Conservation (phyloP, 2,329 filamentous ascomycete genomes). For the Monosporascus ibericus region DNA sequence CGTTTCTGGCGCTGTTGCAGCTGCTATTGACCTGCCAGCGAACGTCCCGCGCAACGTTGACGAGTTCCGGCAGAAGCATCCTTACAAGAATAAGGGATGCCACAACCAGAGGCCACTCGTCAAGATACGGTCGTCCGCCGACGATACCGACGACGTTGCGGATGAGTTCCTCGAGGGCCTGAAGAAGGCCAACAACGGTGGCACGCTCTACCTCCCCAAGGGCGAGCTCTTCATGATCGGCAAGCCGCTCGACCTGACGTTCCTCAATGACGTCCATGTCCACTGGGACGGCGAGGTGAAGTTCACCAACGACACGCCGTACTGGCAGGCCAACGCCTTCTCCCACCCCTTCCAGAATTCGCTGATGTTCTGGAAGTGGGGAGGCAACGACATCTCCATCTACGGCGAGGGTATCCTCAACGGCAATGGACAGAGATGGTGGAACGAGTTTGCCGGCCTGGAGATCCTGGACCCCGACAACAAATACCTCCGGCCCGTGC, state of each 20-base stretch:
- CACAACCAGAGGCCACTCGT: slow-evolving; percentile 26
- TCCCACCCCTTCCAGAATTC: slow-evolving; percentile 40
- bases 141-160: slow-evolving; percentile 51
- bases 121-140: slow-evolving; percentile 44
- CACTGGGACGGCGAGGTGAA: slow-evolving; percentile 51
- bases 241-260: slow-evolving; percentile 52
- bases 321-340: slow-evolving; percentile 37
- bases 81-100: slow-evolving; percentile 20
- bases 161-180: slow-evolving; percentile 48
- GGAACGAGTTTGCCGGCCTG: slow-evolving; percentile 33
- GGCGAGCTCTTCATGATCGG: slow-evolving; percentile 52
- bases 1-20: slow-evolving; percentile 16
- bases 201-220: slow-evolving; percentile 47
- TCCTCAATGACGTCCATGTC: slow-evolving; percentile 51
- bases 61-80: slow-evolving; percentile 34
- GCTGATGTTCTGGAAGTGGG: slow-evolving; percentile 60
- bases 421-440: slow-evolving; percentile 44
- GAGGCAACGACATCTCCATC: slow-evolving; percentile 54
- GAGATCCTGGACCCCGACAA: slow-evolving; percentile 48
- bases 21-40: slow-evolving; percentile 21
- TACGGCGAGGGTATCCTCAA: slow-evolving; percentile 51
- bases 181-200: slow-evolving; percentile 51
- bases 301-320: slow-evolving; percentile 37
- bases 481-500: slow-evolving; percentile 50
- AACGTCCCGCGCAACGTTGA: slow-evolving; percentile 28